phyloP scores from a whole-genome alignment of 768 basidiomycete species.

The Naganishia vaughanmartiniae region DNA sequence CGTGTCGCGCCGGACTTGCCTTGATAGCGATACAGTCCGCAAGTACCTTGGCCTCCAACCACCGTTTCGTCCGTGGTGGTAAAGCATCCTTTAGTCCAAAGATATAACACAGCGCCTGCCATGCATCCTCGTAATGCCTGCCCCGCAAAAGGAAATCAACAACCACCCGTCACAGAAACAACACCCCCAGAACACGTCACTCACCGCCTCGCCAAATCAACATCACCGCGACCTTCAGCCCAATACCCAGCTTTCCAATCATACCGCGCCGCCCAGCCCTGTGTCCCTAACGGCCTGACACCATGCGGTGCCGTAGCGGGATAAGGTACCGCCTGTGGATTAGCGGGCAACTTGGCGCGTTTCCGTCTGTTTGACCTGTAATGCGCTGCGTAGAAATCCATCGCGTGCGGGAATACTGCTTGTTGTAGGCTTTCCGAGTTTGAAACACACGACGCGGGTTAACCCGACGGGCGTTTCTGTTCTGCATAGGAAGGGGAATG shows the following conservation, averaged over 20 bases:
- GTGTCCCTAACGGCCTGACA: conserved; percentile 66
- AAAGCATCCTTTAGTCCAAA: conserved; percentile 81
- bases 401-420: conserved; percentile 79
- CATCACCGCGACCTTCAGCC: conserved; percentile 88
- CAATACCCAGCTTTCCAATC: conserved; percentile 98
- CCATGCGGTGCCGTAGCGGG: conserved; percentile 19
- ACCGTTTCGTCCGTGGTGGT: conserved; percentile 89
- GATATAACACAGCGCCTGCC: conserved; percentile 77
- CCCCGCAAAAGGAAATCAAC: not conserved
- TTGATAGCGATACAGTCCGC: conserved; percentile 91
- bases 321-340: conserved; percentile 56
- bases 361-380: conserved; percentile 89
- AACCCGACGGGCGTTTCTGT: not conserved
- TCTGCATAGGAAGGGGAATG: not conserved
- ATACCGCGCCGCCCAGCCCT: conserved; percentile 94
- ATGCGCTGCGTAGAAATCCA: conserved; percentile 90
- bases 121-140: conserved; percentile 94
- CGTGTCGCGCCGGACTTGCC: conserved; percentile 53
- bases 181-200: conserved; percentile 44
- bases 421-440: conserved; percentile 70
- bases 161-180: not conserved
- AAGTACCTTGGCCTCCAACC: conserved; percentile 97
- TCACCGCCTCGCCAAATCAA: conserved; percentile 87
- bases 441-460: too few species aligned
- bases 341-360: conserved; percentile 61